Evolutionary conservation across 2,329 filamentous ascomycete species (phyloP), one percentile per base, ranked within the genome.

Genomic region (Beauveria brongniartii): DNA sequence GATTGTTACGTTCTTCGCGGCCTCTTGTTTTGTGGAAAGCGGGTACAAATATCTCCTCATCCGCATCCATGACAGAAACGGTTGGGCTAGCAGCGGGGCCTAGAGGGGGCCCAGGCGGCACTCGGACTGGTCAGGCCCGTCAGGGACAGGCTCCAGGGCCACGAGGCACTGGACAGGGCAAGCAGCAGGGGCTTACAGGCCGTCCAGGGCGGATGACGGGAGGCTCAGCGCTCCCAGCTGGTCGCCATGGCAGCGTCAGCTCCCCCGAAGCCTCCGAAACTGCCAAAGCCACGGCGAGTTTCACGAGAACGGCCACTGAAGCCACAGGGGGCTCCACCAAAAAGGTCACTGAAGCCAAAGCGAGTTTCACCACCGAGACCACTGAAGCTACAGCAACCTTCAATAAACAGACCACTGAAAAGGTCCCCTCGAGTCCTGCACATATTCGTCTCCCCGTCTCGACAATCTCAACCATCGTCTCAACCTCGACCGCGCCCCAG

Each of bases 381-480:
- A 37, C 34, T 37, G 34, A 37, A 37, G 34, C 34, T 37, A 14
- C 34, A 37, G 34, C 34, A 37, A 16, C 12, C 34, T 37, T 14
- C 12, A 37, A 14, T 16, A 37, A 37, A 37, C 34, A 37, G 34
- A 37, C 34, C 34, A 37, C 34, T 37, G 34, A 16, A 37, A 34
- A 34, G 30, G 30, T 16, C 34, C 16, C 34, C 5, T 6, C 12
- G 34, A 37, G 34, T 37, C 34, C 34, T 16, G 40, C 37, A 48
- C 61, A 56, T 50, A 59, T 55, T 47, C 59, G 62, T 26, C 59
- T 61, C 54, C 55, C 62, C 34, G 44, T 60, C 28, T 56, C 62
- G 30, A 30, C 41, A 37, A 22, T 52, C 50, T 37, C 50, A 18
- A 37, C 52, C 24, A 24, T 14, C 44, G 48, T 34, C 18, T 51